Conservation (phyloP, 306 rosid species). For the Psophocarpus tetragonolobus region DNA sequence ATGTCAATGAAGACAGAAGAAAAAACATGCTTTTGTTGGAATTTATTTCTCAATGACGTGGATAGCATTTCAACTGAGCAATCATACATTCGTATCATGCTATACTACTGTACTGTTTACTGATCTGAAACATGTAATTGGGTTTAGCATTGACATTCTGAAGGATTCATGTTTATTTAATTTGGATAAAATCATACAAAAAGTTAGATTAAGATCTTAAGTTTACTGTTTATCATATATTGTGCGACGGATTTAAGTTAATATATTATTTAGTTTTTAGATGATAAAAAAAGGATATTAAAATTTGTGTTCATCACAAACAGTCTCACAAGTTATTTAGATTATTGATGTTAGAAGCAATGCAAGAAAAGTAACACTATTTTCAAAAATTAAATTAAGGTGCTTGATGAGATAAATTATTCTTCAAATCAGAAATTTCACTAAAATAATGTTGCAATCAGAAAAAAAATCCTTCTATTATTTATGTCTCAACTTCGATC, state of each 20-base stretch:
- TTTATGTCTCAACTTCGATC: neutral
- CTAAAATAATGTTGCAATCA: neutral
- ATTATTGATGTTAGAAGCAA: neutral
- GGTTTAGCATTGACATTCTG: neutral
- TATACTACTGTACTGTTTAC: constrained; percentile 11
- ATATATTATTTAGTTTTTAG: neutral
- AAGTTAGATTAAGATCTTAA: neutral
- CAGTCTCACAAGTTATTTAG: neutral
- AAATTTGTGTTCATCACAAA: neutral
- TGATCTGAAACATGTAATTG: constrained; percentile 7
- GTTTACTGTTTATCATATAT: neutral
- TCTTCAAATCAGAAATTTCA: neutral
- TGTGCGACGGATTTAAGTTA: neutral
- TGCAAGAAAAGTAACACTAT: neutral
- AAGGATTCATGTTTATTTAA: neutral
- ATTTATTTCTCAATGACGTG: constrained; percentile 4
- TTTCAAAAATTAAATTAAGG: neutral
- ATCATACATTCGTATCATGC: constrained; percentile 9
- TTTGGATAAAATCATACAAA: neutral
- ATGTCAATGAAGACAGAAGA: neutral
- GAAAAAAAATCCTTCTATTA: neutral
- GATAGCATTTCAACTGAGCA: neutral
- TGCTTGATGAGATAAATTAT: neutral
- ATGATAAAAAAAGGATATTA: neutral
- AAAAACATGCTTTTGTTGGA: neutral